Base-by-base conservation (phyloP, 2,329 filamentous ascomycete species). In the Coniochaeta sp. region DNA sequence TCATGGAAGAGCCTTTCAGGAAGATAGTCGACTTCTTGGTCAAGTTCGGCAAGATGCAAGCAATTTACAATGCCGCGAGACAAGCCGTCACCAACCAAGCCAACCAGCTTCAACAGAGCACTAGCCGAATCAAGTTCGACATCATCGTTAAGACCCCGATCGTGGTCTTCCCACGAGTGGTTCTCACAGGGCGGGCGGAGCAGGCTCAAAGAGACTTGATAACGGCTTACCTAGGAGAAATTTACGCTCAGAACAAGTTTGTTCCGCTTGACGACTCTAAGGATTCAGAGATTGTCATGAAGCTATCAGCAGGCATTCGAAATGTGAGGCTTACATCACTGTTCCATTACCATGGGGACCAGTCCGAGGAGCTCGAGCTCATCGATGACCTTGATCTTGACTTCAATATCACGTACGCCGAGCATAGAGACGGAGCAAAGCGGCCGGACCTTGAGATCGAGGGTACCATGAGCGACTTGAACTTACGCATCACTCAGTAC, bases 31-130 rank as follows among this genome's bases (percentile, higher is more conserved):
- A 96, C 66, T 99, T 99, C 73, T 80, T 96, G 50, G 92, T 99
- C 72, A 99, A 99, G 69, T 99, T 99, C 72, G 95, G 96, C 62
- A 96, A 96, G 75, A 99, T 99, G 95, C 95, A 99, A 74, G 93
- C 95, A 24, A 89, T 99, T 59, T 99, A 96, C 79, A 99, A 99
- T 70, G 93, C 95, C 47, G 95, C 96, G 14, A 86, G 96, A 36
- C 91, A 96, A 74, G 96, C 93, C 43, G 95, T 96, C 2, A 91
- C 95, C 43, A 93, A 90, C 63, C 93, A 97, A 72, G 96, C 95
- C 11, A 96, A 85, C 61, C 93, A 97, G 69, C 85, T 99, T 6
- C 95, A 98, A 69, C 89, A 98, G 69, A 93, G 87, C 69, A 90
- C 90, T 0, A 91, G 88, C 69, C 91, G 91, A 64, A 90, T 98